A percentile compares a stretch with the other conserved stretches of the same genome.
Conservation (phyloP, 2,329 filamentous ascomycete genomes). For the Biscogniauxia sp. region DNA sequence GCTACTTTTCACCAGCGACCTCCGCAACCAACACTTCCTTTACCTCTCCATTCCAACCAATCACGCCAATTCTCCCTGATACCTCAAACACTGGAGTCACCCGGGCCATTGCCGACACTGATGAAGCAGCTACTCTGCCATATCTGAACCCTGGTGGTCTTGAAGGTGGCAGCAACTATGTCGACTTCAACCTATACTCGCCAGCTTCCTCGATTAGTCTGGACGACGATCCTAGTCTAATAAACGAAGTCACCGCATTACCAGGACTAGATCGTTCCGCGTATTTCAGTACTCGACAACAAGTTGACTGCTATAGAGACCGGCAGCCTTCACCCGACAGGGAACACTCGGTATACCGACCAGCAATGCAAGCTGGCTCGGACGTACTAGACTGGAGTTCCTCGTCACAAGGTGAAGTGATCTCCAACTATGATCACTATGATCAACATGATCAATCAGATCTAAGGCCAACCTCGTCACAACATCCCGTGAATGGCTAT, state of each 20-base stretch:
- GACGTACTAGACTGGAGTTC: neutral
- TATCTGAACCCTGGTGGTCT: conserved; percentile 39
- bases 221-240: conserved; percentile 44
- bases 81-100: conserved; percentile 5
- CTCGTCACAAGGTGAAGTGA: neutral
- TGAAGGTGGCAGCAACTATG: conserved; percentile 44
- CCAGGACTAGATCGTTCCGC: conserved; percentile 6
- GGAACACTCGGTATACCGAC: neutral
- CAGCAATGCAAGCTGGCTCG: neutral
- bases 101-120: conserved; percentile 8
- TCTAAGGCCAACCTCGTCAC: neutral
- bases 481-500: neutral
- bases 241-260: conserved; percentile 25
- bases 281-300: conserved; percentile 6
- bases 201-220: conserved; percentile 44
- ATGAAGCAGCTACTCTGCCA: conserved; percentile 33
- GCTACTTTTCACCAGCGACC: conserved; percentile 40
- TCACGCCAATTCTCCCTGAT: conserved; percentile 24
- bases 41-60: conserved; percentile 34
- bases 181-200: conserved; percentile 57
- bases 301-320: neutral
- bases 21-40: conserved; percentile 28
- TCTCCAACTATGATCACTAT: neutral
- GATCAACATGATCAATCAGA: neutral
- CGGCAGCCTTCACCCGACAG: neutral